A percentile compares a stretch with the other conserved stretches of the same genome.
These are phyloP conservation scores for Neurospora sp. DNA, from an alignment of 2,329 filamentous ascomycete genomes.

Conservation along the genomic window DNA sequence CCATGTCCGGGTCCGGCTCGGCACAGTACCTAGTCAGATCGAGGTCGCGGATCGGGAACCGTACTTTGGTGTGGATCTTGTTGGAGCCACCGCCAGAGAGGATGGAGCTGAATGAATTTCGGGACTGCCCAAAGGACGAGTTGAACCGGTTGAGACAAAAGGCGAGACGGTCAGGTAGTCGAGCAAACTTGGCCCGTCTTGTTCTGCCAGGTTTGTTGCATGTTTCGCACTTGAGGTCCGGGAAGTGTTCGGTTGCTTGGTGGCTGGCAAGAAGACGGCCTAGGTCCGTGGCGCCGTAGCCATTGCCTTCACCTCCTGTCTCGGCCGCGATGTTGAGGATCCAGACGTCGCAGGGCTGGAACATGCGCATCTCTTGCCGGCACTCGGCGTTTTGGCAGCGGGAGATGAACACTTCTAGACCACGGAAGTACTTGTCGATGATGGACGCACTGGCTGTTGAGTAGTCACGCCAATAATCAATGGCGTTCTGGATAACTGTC, in stretches of 20 bases:
- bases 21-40: conserved; percentile 39
- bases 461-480: conserved; percentile 66
- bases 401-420: conserved; percentile 61
- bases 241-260: conserved; percentile 55
- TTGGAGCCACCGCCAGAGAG: conserved; percentile 21
- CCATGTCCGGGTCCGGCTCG: conserved; percentile 14
- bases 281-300: conserved; percentile 25
- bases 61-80: conserved; percentile 63
- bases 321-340: conserved; percentile 34
- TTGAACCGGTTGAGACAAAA: conserved; percentile 59
- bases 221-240: conserved; percentile 62
- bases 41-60: conserved; percentile 66
- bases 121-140: conserved; percentile 19
- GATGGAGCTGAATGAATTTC: conserved; percentile 1
- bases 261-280: conserved; percentile 61
- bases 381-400: conserved; percentile 52
- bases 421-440: conserved; percentile 70
- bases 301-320: conserved; percentile 2
- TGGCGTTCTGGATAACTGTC: conserved; percentile 44
- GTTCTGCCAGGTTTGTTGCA: conserved; percentile 61
- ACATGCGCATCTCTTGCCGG: conserved; percentile 35
- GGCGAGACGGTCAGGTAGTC: conserved; percentile 70
- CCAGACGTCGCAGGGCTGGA: conserved; percentile 36
- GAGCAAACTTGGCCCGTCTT: conserved; percentile 64
- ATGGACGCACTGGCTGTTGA: conserved; percentile 62